Conservation (phyloP, 495 filamentous ascomycete species). For the Elasticomyces elasticus region DNA sequence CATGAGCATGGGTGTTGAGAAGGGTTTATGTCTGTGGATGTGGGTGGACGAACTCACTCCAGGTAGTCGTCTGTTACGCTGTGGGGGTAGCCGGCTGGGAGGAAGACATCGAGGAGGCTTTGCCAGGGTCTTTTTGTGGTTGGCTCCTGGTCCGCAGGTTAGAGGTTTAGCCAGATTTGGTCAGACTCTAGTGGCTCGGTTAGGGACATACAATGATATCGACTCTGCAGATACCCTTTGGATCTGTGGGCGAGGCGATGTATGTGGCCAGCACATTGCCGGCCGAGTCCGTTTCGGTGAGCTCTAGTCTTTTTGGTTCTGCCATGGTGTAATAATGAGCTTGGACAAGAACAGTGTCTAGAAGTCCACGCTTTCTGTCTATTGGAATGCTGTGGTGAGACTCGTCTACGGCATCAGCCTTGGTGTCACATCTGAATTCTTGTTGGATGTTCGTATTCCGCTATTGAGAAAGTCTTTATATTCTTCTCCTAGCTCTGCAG, state of each 20-base stretch:
- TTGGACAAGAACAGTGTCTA: no score
- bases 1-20: no score
- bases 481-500: no score
- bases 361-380: no score
- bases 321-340: neutral
- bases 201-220: constrained; percentile 30
- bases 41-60: constrained; percentile 44
- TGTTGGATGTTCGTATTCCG: no score
- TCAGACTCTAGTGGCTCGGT: no score
- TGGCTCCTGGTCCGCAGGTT: neutral
- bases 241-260: constrained; percentile 24
- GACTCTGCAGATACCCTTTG: constrained; percentile 20
- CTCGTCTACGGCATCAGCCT: no score
- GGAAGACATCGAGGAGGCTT: constrained; percentile 59
- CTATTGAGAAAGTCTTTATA: no score
- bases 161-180: no score
- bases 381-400: no score
- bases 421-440: no score
- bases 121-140: constrained; percentile 28
- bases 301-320: constrained; percentile 3
- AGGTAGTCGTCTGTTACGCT: constrained; percentile 87
- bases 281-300: constrained; percentile 42
- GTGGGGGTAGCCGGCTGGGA: constrained; percentile 87
- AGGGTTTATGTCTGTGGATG: no score
- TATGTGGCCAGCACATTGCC: constrained; percentile 42